These are phyloP conservation scores for Pezizomycotina sp. DNA, from an alignment of 2,329 filamentous ascomycete species.

Conservation along the genomic window DNA sequence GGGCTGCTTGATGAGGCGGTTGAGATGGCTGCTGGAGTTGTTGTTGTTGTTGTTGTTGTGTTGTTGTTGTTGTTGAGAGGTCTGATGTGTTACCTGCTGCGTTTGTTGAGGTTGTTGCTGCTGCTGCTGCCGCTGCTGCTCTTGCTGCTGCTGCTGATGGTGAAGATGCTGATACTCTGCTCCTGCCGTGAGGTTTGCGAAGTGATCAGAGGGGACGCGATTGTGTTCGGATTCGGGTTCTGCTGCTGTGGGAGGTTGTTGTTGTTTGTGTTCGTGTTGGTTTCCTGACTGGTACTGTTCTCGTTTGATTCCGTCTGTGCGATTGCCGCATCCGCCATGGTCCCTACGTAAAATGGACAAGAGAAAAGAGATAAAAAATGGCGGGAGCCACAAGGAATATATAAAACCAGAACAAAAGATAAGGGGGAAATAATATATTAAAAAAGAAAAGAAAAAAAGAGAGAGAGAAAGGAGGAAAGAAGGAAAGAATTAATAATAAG, in stretches of 20 bases:
- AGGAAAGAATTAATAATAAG: conserved; percentile 9
- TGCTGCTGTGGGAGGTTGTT: conserved; percentile 20
- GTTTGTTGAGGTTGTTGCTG: conserved; percentile 23
- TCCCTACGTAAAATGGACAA: conserved; percentile 20
- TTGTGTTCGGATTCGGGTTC: conserved; percentile 21
- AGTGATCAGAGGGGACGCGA: conserved; percentile 22
- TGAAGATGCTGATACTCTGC: conserved; percentile 21
- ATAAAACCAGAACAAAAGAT: conserved; percentile 9
- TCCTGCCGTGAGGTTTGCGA: conserved; percentile 18
- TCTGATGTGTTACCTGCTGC: conserved; percentile 22
- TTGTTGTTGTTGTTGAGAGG: too few species aligned
- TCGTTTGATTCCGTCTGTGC: conserved; percentile 20
- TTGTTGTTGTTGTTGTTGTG: too few species aligned
- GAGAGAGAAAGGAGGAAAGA: conserved; percentile 6
- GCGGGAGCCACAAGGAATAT: conserved; percentile 12
- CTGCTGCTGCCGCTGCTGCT: conserved; percentile 22
- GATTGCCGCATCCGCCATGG: conserved; percentile 19
- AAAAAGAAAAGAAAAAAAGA: conserved; percentile 7
- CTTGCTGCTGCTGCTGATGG: conserved; percentile 22
- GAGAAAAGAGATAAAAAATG: conserved; percentile 18
- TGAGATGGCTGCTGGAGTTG: conserved; percentile 9
- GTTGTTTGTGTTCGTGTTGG: conserved; percentile 21
- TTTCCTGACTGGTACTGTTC: conserved; percentile 20
- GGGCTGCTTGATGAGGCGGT: conserved; percentile 31
- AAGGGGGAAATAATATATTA: conserved; percentile 4